Evolutionary conservation across 257 asterid genomes (phyloP), one percentile per base, ranked within the genome.

Genomic region (Voacanga thouarsii): DNA sequence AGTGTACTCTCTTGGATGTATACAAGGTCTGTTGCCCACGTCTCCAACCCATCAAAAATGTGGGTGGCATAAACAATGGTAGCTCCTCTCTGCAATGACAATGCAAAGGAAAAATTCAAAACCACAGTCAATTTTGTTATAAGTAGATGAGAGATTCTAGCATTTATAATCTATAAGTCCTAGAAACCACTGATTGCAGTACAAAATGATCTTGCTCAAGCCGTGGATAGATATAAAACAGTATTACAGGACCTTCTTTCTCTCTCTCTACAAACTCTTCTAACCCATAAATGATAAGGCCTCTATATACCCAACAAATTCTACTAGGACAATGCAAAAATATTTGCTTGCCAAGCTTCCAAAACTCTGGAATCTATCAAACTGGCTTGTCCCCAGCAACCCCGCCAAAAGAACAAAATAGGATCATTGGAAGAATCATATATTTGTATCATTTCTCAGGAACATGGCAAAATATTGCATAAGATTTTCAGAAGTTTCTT

Each of bases 21-120:
- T 68, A 84, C 97, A 65, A 96, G 87, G 83, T 93, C 90, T 6
- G 96, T 93, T 18, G 99, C 96, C 99, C 98, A 96, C 16, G 89
- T 89, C 84, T 96, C 98, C 81, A 96, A 86, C 79, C 99, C 99
- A 85, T 95, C 99, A 75, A 95, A 95, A 23, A 95, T 95, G 85
- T 93, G 99, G 21, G 99, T 95, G 65, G 99, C 92, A 77, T 93
- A 93, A 66, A 95, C 96, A 84, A 95, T 87, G 23, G 99, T 90
- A 41, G 99, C 98, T 79, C 97, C 97, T 86, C 98, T 87, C 97
- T 95, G 88, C 71, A 80, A 85, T 50, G 76, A 74, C 28, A 77
- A 72, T 18, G 50, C 65, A 68, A 71, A n/a, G 26, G 47, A 37
- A 61, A 49, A 81, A 65, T n/a, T 24, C 57, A 47, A 10, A 6